phyloP scores from a whole-genome alignment of 2,329 filamentous ascomycete genomes.

The Exserohilum turcica region DNA sequence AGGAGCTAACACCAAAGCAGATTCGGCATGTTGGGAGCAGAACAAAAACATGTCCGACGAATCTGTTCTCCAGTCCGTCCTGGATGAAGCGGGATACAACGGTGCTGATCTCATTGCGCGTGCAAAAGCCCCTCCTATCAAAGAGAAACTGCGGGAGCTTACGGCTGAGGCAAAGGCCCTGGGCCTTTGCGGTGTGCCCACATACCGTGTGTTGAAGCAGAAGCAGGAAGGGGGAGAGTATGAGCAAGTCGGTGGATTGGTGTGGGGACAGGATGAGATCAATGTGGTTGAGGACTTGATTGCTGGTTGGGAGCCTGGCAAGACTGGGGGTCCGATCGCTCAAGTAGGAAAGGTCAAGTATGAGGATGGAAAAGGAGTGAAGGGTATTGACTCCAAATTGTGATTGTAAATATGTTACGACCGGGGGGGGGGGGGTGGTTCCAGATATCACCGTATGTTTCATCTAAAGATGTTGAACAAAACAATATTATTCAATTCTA shows the following conservation, averaged over 20 bases:
- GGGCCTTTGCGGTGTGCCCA: constrained; percentile 44
- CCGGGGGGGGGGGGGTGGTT: too few species aligned
- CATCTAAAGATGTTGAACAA: too few species aligned
- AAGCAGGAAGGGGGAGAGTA: constrained; percentile 10
- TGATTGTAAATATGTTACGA: too few species aligned
- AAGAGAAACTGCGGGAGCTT: constrained; percentile 31
- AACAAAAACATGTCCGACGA: constrained; percentile 39
- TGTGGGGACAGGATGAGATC: constrained; percentile 45
- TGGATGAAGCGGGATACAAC: constrained; percentile 36
- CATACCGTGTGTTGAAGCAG: constrained; percentile 36
- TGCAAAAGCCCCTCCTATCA: constrained; percentile 31
- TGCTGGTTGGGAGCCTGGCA: constrained; percentile 35
- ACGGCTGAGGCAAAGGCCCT: constrained; percentile 39
- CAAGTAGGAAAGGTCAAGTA: constrained; percentile 14
- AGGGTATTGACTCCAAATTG: constrained; percentile 4
- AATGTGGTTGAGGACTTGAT: constrained; percentile 44
- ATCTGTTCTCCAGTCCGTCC: constrained; percentile 25
- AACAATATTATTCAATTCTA: not conserved
- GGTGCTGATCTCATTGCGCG: constrained; percentile 31
- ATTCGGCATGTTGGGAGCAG: constrained; percentile 42
- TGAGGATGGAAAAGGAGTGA: not conserved
- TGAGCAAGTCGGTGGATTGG: constrained; percentile 28
- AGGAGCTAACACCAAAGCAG: constrained; percentile 18
- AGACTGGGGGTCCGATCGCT: constrained; percentile 5
- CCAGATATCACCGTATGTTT: too few species aligned